These are phyloP conservation scores for Candida pseudocylindracea DNA, from an alignment of 1,139 yeast species.

Conservation along the genomic window DNA sequence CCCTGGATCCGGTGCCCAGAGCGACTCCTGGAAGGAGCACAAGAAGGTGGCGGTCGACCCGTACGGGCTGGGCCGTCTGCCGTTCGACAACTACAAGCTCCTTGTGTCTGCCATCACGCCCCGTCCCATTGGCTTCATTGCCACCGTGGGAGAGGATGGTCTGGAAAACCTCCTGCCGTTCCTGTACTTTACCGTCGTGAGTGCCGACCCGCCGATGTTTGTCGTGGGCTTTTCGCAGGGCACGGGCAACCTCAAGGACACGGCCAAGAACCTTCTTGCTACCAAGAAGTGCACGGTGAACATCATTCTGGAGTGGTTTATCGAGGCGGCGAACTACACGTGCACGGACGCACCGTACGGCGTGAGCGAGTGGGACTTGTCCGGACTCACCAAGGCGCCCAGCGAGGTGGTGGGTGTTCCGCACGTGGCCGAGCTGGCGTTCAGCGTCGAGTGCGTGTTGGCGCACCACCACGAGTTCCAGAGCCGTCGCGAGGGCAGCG, in stretches of 20 bases:
- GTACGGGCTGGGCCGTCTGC: conserved; percentile 15
- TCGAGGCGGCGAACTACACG: conserved; percentile 39
- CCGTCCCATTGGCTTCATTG: conserved; percentile 35
- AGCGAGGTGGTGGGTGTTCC: conserved; percentile 26
- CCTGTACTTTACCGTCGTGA: conserved; percentile 26
- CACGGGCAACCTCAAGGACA: conserved; percentile 20
- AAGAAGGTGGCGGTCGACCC: conserved; percentile 28
- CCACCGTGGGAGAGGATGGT: conserved; percentile 22
- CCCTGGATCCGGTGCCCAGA: conserved; percentile 25
- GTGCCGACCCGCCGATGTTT: conserved; percentile 37
- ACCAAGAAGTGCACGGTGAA: conserved; percentile 35
- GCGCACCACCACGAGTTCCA: conserved; percentile 20
- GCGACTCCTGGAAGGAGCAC: conserved; percentile 18
- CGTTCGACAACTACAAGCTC: conserved; percentile 24
- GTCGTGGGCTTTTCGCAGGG: conserved; percentile 23
- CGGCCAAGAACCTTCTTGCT: conserved; percentile 22
- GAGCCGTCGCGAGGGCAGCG: conserved; percentile 15
- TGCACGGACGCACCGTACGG: conserved; percentile 22
- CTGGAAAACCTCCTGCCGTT: conserved; percentile 31
- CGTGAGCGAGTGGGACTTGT: conserved; percentile 29
- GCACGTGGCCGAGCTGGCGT: conserved; percentile 39
- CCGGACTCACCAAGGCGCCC: conserved; percentile 26
- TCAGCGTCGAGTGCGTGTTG: conserved; percentile 32
- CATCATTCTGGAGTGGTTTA: conserved; percentile 39
- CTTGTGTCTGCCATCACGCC: conserved; percentile 29